These are phyloP conservation scores for Pythium dissimile DNA, from an alignment of 352 stramenopile genomes.

Conservation along the genomic window DNA sequence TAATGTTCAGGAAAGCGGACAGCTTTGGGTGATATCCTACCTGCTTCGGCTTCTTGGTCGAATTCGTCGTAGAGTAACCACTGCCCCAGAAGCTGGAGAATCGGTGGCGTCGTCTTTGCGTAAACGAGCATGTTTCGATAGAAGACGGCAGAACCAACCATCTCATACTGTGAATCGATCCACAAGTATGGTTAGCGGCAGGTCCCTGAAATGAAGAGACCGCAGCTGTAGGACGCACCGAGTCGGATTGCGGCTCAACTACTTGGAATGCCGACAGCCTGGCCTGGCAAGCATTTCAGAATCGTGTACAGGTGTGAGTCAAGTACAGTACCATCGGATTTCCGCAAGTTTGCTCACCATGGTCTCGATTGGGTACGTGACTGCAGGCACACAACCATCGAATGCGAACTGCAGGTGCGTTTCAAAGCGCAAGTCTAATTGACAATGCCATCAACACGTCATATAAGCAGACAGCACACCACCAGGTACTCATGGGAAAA, in stretches of 20 bases:
- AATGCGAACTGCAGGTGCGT: conserved; percentile 51
- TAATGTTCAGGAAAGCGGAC: neutral
- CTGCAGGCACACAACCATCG: conserved; percentile 31
- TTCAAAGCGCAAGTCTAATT: conserved; percentile 34
- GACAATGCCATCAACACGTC: no score
- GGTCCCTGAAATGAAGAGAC: neutral
- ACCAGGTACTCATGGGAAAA: no score
- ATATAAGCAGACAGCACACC: no score
- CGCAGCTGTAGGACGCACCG: neutral
- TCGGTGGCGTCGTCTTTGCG: conserved; percentile 18
- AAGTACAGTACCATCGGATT: neutral
- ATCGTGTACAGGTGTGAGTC: no score
- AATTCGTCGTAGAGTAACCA: conserved; percentile 22
- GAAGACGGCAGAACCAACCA: conserved; percentile 19
- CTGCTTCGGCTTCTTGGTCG: conserved; percentile 1
- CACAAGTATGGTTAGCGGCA: neutral
- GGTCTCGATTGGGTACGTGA: conserved; percentile 44
- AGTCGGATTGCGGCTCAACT: conserved; percentile 5
- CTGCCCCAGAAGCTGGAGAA: conserved; percentile 12
- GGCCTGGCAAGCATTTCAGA: conserved; percentile 10
- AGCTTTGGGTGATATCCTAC: no score
- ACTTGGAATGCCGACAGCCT: conserved; percentile 24
- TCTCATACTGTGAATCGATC: conserved; percentile 5
- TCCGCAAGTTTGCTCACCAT: conserved; percentile 22
- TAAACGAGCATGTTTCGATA: conserved; percentile 15